phyloP scores from a whole-genome alignment of 768 basidiomycete species.

The Galerina sulciceps region DNA sequence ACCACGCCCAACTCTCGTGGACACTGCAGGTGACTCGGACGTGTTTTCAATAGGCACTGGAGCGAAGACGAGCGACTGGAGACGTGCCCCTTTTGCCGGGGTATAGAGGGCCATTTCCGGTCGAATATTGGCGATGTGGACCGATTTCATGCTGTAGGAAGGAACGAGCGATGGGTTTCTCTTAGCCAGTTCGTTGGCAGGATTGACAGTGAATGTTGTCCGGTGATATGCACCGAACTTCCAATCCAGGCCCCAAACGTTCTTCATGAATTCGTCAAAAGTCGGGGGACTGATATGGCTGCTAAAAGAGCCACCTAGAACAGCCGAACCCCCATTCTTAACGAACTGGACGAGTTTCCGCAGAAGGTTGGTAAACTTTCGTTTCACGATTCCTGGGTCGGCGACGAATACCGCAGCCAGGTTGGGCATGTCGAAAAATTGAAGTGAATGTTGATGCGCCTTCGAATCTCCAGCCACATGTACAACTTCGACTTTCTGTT shows the following conservation, averaged over 20 bases:
- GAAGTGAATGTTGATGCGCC: slow-evolving; percentile 20
- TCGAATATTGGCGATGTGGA: slow-evolving; percentile 35
- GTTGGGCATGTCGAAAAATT: slow-evolving; percentile 28
- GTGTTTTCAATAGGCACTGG: slow-evolving; percentile 23
- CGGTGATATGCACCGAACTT: slow-evolving; percentile 42
- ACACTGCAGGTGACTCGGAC: slow-evolving; percentile 35
- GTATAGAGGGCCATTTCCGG: slow-evolving; percentile 36
- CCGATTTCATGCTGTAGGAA: slow-evolving; percentile 47
- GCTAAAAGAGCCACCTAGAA: slow-evolving; percentile 40
- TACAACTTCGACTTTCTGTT: slow-evolving; percentile 23
- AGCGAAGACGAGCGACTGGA: slow-evolving; percentile 31
- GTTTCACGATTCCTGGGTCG: slow-evolving; percentile 36
- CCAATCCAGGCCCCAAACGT: slow-evolving; percentile 39
- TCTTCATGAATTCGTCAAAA: slow-evolving; percentile 32
- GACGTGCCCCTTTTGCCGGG: slow-evolving; percentile 24
- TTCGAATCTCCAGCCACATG: slow-evolving; percentile 14
- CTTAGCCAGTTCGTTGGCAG: slow-evolving; percentile 29
- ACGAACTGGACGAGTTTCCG: slow-evolving; percentile 39
- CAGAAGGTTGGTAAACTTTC: slow-evolving; percentile 24
- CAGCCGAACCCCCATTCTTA: slow-evolving; percentile 40
- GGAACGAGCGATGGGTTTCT: slow-evolving; percentile 29
- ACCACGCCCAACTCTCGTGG: slow-evolving; percentile 35
- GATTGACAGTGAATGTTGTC: slow-evolving; percentile 38
- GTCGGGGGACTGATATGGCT: slow-evolving; percentile 23
- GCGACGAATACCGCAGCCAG: slow-evolving; percentile 37